phyloP scores from a whole-genome alignment of 106 monocot species.

The Iris macrosiphon region DNA sequence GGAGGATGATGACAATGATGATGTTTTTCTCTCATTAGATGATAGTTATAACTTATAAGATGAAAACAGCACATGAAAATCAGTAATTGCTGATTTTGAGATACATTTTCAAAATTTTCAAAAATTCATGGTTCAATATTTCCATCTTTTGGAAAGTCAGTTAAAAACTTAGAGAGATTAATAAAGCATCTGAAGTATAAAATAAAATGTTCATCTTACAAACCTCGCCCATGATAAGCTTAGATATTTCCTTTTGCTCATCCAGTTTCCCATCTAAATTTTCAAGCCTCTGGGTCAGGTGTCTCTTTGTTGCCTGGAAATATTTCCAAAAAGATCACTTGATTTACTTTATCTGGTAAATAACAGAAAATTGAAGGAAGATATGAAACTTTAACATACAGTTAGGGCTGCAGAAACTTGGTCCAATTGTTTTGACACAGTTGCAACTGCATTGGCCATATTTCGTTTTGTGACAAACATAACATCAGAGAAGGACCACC shows the following conservation, averaged over 20 bases:
- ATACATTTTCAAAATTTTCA: too few relatives aligned
- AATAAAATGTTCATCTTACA: too few relatives aligned
- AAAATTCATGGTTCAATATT: too few relatives aligned
- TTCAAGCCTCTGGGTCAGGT: conserved; percentile 74
- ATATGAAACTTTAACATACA: conserved; percentile 29
- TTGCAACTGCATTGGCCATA: conserved; percentile 85
- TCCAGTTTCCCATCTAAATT: conserved; percentile 77
- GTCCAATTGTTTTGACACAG: conserved; percentile 77
- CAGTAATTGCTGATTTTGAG: too few relatives aligned
- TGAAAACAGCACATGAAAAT: too few relatives aligned
- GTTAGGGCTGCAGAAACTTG: conserved; percentile 78
- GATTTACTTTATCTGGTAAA: too few relatives aligned
- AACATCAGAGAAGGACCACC: conserved; percentile 84
- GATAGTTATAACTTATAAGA: too few relatives aligned
- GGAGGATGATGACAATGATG: too few relatives aligned
- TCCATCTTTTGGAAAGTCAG: too few relatives aligned
- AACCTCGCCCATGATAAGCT: conserved; percentile 76
- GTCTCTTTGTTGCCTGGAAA: conserved; percentile 66
- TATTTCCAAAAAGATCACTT: neutral
- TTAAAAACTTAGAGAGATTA: too few relatives aligned
- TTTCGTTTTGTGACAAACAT: conserved; percentile 94
- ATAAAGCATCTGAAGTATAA: too few relatives aligned
- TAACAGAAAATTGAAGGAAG: neutral
- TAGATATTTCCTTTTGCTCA: conserved; percentile 72
- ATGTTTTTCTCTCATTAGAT: too few relatives aligned